Conservation (phyloP, 202 grass and related monocot genomes). For the Dendrocalamus latiflorus region DNA sequence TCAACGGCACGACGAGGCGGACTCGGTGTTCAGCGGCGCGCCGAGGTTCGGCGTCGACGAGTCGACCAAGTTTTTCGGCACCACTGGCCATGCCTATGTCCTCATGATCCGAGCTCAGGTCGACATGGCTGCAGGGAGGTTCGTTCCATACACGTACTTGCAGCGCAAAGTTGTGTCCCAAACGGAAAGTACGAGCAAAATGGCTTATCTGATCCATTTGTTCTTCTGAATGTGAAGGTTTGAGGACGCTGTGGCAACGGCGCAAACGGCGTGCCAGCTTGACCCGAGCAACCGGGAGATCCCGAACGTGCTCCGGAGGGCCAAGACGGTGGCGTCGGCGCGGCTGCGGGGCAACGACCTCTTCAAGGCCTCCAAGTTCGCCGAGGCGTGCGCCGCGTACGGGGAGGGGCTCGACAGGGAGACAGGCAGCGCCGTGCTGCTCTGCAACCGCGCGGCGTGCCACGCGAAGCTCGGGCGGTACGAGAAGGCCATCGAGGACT, state of each 20-base stretch:
- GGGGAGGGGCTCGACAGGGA: constrained; percentile 68
- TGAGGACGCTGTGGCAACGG: constrained; percentile 59
- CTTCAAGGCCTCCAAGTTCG: constrained; percentile 67
- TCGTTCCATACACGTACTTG: background rate
- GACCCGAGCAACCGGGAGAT: constrained; percentile 80
- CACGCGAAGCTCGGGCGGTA: constrained; percentile 62
- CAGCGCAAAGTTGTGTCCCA: background rate
- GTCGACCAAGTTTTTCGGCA: constrained; percentile 64
- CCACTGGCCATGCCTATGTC: constrained; percentile 60
- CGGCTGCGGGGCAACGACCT: constrained; percentile 73
- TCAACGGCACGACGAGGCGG: constrained; percentile 73
- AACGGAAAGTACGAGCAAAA: background rate
- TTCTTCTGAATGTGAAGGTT: constrained; percentile 34
- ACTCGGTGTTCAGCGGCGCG: constrained; percentile 37
- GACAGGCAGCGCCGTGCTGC: constrained; percentile 56
- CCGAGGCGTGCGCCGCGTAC: constrained; percentile 71
- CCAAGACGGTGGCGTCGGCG: constrained; percentile 51
- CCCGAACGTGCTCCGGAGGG: constrained; percentile 38
- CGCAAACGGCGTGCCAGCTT: constrained; percentile 62
- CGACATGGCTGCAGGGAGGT: constrained; percentile 81
- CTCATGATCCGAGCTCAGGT: constrained; percentile 69
- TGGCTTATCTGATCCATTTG: background rate
- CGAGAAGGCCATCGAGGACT: constrained; percentile 90
- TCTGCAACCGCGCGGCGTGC: constrained; percentile 86
- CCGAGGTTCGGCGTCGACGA: constrained; percentile 61